Base-by-base conservation (phyloP, 192 early-diverging fungal genomes). In the Coemansia sp. region DNA sequence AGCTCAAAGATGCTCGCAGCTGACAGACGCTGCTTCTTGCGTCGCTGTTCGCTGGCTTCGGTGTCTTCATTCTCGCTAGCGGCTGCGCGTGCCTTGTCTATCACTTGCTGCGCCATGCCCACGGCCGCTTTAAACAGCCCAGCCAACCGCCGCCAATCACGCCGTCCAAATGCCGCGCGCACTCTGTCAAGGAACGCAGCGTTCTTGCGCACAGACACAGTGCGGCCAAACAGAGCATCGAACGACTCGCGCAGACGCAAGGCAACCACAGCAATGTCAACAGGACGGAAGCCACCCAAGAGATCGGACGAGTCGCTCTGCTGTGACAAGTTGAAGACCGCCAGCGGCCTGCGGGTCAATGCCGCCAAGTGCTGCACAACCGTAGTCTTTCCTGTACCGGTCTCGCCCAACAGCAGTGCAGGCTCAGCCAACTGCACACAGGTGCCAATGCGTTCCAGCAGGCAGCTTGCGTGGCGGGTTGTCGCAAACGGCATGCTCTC, bases 341-440 rank as follows among this genome's bases (percentile, higher is more conserved):
- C 76, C 37, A 99, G 86, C 45, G 87, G 83, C 5, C 88, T 87
- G 18, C 84, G 83, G 42, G 91, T 77, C 59, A 94, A 72, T 26
- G 86, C 79, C 8, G 97, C 95, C 26, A 99, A 84, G 45, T 92
- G 88, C 78, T 99, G 97, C 16, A 99, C 90, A 7, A 93, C 89
- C 0, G 96, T 95, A 0, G 97, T 99, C 83, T 99, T 99, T 56
- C 97, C 97, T 7, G 94, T 94, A 58, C 97, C 97, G 0, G 97
- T 99, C 68, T 99, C 97, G 55, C 97, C 97, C 4, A 96, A 90
- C 15, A 99, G 83, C 29, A 99, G 73, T 0, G 93, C 86, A 13
- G 96, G 94, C 68, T 97, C 95, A 23, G 84, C 85, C 62, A 94
- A 78, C 57, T 85, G 81, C 21, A 94, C 88, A 62, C 87, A 89